Conservation (phyloP, 768 basidiomycete species). For the Boletus reticulatus region DNA sequence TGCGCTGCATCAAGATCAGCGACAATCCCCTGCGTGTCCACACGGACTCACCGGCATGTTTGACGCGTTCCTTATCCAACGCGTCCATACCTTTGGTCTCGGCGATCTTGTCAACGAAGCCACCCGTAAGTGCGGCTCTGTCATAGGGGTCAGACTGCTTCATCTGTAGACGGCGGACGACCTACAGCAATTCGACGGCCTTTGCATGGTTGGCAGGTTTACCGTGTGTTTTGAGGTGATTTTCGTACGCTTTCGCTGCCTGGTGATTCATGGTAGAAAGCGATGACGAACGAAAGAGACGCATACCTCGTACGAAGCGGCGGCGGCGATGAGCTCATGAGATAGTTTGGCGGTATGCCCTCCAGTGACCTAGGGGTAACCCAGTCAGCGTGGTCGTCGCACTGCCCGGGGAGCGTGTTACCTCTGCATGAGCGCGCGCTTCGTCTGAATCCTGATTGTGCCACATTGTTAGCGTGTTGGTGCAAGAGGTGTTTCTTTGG, state of each 20-base stretch:
- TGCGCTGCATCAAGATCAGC: conserved; percentile 15
- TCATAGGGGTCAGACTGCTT: background rate
- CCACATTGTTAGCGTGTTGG: conserved; percentile 14
- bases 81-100: conserved; percentile 27
- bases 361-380: conserved; percentile 9
- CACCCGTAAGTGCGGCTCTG: conserved; percentile 29
- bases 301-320: conserved; percentile 28
- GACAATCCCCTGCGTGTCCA: background rate
- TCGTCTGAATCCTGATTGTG: conserved; percentile 25
- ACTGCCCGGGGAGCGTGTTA: background rate
- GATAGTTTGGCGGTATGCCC: conserved; percentile 22
- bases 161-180: background rate
- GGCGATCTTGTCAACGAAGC: conserved; percentile 19
- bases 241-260: conserved; percentile 31
- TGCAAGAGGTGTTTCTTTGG: no score
- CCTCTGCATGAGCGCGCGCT: conserved; percentile 21
- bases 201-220: conserved; percentile 23
- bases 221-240: conserved; percentile 17
- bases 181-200: conserved; percentile 27
- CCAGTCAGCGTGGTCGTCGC: background rate
- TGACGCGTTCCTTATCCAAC: conserved; percentile 17
- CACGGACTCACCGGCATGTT: conserved; percentile 20
- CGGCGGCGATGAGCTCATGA: conserved; percentile 27
- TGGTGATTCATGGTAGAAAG: background rate
- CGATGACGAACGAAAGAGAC: background rate